phyloP scores from a whole-genome alignment of 2,329 filamentous ascomycete genomes.

The Clonostachys rhizophaga region DNA sequence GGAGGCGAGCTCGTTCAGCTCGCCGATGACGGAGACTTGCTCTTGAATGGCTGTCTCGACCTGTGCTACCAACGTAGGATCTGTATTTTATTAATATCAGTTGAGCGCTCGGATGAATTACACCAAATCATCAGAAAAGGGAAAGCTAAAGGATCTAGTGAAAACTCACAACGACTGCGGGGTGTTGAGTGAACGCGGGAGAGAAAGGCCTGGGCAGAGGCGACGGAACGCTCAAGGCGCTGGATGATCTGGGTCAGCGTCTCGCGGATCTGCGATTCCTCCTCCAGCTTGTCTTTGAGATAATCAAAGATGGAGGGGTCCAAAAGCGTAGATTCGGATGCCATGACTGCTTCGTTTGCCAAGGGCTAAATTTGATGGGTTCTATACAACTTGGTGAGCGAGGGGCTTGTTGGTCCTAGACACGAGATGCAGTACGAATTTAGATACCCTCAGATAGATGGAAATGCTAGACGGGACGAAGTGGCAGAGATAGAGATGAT shows the following conservation, averaged over 20 bases:
- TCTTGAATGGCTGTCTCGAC: slow-evolving; percentile 69
- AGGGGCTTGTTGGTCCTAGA: no score
- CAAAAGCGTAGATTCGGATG: slow-evolving; percentile 35
- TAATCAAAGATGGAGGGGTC: slow-evolving; percentile 82
- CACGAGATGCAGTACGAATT: no score
- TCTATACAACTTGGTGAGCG: no score
- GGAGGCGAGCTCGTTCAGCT: slow-evolving; percentile 70
- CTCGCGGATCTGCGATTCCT: slow-evolving; percentile 79
- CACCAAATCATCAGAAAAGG: not conserved
- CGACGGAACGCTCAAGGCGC: slow-evolving; percentile 76
- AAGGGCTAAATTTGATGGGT: no score
- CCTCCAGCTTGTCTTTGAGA: slow-evolving; percentile 84
- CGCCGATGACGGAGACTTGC: slow-evolving; percentile 65
- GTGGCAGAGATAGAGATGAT: no score
- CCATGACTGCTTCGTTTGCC: no score
- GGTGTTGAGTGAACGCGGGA: slow-evolving; percentile 89
- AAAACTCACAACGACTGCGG: slow-evolving; percentile 44
- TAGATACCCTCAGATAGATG: no score
- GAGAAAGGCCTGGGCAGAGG: slow-evolving; percentile 75
- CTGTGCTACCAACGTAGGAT: slow-evolving; percentile 53
- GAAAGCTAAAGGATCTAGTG: not conserved
- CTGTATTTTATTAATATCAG: not conserved
- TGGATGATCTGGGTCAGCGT: slow-evolving; percentile 78
- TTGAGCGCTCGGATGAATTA: no score
- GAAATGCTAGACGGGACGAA: no score